Evolutionary conservation across 495 filamentous ascomycete genomes (phyloP).

Genomic region (Astrocystis sublimbata): DNA sequence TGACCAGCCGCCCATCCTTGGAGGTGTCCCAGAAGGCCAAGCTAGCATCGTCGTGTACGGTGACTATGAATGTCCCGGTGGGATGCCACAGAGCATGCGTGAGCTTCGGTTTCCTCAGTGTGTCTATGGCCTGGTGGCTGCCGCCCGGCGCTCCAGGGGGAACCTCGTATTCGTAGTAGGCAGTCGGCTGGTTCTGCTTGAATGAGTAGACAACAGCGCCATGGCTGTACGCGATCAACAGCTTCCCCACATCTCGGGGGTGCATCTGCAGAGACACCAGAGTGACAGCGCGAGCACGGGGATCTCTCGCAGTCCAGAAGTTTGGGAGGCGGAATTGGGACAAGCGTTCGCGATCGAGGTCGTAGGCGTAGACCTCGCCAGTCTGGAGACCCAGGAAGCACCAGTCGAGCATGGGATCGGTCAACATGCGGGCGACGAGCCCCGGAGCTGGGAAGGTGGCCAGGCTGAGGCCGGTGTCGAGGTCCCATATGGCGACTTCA

Average conservation of each 20-base stretch:
- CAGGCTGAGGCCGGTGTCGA: constrained; percentile 59
- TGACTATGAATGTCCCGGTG: constrained; percentile 86
- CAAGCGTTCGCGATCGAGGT: constrained; percentile 77
- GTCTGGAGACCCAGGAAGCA: constrained; percentile 74
- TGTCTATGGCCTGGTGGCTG: constrained; percentile 47
- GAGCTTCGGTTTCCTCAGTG: constrained; percentile 68
- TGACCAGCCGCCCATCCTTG: constrained; percentile 82
- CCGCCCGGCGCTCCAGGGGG: constrained; percentile 87
- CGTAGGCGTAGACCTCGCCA: constrained; percentile 85
- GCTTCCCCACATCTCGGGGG: constrained; percentile 87
- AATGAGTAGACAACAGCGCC: constrained; percentile 90
- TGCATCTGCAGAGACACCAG: constrained; percentile 77
- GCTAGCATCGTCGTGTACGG: constrained; percentile 84
- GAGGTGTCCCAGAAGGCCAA: constrained; percentile 87
- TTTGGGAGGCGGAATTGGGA: constrained; percentile 80
- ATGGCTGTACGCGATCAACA: constrained; percentile 83
- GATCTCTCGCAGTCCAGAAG: constrained; percentile 71
- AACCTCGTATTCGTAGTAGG: constrained; percentile 80
- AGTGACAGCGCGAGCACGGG: constrained; percentile 32
- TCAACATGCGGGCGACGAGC: constrained; percentile 65
- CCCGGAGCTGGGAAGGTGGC: constrained; percentile 72
- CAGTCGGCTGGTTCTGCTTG: constrained; percentile 76
- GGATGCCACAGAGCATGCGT: constrained; percentile 90
- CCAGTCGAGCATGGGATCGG: constrained; percentile 90
- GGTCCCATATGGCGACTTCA: constrained; percentile 76